Conservation (phyloP, 306 rosid species). For the Inga laurina region DNA sequence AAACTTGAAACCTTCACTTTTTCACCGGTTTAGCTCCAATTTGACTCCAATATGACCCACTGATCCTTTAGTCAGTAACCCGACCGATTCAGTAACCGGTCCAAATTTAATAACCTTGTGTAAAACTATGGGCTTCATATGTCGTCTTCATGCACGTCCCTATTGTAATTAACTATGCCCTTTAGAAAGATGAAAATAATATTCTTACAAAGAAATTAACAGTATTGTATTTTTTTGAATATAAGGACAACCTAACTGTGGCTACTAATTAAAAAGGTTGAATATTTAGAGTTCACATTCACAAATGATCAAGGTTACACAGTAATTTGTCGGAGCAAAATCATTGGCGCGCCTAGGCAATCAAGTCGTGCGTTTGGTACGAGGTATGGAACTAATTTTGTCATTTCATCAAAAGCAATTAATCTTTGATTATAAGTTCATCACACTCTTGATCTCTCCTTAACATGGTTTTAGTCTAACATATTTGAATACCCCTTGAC, state of each 20-base stretch:
- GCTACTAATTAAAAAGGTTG: not conserved
- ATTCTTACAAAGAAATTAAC: not conserved
- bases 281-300: not conserved
- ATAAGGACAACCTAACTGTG: not conserved
- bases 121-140: not conserved
- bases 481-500: not conserved
- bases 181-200: not conserved
- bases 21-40: too few relatives aligned
- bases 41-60: too few relatives aligned
- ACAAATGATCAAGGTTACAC: conserved; percentile 1
- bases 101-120: too few relatives aligned
- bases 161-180: not conserved
- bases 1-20: too few relatives aligned
- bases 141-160: not conserved
- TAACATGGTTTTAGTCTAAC: not conserved
- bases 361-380: not conserved
- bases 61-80: too few relatives aligned
- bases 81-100: too few relatives aligned
- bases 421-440: not conserved
- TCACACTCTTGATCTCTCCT: not conserved
- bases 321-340: conserved; percentile 18
- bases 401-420: not conserved
- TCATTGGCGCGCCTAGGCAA: not conserved
- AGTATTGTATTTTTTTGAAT: not conserved
- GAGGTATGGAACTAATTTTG: not conserved